phyloP scores from a whole-genome alignment of 2,329 filamentous ascomycete genomes.

The Elsinoe ampelina region DNA sequence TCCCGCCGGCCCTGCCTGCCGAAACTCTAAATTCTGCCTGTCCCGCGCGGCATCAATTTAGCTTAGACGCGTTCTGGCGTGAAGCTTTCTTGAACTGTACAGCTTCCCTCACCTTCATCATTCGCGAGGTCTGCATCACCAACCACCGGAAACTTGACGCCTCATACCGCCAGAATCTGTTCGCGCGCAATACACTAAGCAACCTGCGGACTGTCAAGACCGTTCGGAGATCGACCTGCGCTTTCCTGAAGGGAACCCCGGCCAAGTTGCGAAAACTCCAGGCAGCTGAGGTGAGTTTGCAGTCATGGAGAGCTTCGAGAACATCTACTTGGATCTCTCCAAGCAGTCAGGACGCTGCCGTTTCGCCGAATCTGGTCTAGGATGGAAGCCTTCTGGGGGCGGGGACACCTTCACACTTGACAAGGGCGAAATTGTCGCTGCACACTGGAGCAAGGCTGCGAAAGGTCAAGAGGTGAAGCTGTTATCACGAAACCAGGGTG shows the following conservation, averaged over 20 bases:
- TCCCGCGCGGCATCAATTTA: constrained; percentile 10
- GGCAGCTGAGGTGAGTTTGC: background rate
- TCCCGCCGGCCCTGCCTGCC: background rate
- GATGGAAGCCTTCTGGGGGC: constrained; percentile 83
- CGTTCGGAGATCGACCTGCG: background rate
- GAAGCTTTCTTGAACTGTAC: constrained; percentile 1
- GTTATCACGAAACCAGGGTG: constrained; percentile 68
- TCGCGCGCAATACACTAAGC: background rate
- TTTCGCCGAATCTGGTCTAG: constrained; percentile 86
- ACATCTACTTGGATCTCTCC: constrained; percentile 92
- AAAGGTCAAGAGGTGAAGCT: constrained; percentile 94
- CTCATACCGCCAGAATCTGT: too few species aligned
- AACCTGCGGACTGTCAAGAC: background rate
- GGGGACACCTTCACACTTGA: constrained; percentile 93
- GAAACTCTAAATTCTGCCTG: background rate
- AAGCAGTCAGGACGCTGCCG: constrained; percentile 87
- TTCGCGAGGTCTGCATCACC: too few species aligned
- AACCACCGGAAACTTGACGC: too few species aligned
- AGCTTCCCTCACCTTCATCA: too few species aligned
- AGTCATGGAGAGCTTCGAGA: constrained; percentile 83
- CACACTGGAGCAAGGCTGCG: constrained; percentile 90
- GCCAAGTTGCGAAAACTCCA: background rate
- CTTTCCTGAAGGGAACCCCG: background rate
- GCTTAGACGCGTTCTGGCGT: constrained; percentile 12
- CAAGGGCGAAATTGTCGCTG: constrained; percentile 69